Conservation (phyloP, 2,329 filamentous ascomycete genomes). For the Trichoderma polysporum region DNA sequence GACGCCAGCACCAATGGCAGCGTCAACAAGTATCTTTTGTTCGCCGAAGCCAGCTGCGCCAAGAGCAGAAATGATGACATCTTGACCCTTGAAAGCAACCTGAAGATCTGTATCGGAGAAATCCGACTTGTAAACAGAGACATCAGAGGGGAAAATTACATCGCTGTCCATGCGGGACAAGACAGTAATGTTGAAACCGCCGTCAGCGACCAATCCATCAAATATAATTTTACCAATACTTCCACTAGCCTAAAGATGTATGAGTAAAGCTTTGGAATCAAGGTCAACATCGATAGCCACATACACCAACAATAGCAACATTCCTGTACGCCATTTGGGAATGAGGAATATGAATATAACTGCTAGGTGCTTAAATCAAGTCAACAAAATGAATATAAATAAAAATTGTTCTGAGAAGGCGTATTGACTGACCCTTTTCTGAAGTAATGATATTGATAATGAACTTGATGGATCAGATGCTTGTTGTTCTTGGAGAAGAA, state of each 20-base stretch:
- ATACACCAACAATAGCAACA: conserved; percentile 1
- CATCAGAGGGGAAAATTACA: conserved; percentile 14
- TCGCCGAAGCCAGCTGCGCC: conserved; percentile 40
- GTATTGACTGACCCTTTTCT: not conserved
- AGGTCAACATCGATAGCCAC: not conserved
- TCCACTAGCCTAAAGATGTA: conserved; percentile 22
- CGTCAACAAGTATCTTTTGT: conserved; percentile 52
- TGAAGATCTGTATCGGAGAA: conserved; percentile 23
- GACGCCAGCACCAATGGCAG: conserved; percentile 52
- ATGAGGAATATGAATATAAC: not conserved
- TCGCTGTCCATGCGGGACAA: conserved; percentile 20
- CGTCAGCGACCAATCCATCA: conserved; percentile 13
- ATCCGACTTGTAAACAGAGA: conserved; percentile 22
- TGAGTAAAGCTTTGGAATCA: not conserved
- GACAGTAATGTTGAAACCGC: conserved; percentile 21
- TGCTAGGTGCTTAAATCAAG: not conserved
- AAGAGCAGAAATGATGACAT: conserved; percentile 42
- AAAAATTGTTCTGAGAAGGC: not conserved
- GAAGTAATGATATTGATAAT: not conserved
- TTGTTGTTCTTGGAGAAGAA: not conserved
- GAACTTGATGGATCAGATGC: not conserved
- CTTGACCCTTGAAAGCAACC: conserved; percentile 21
- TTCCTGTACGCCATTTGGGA: not conserved
- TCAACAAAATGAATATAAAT: not conserved
- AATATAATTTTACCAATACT: conserved; percentile 24